phyloP scores from a whole-genome alignment of 2,329 filamentous ascomycete species.

The Alternaria tenuissima region DNA sequence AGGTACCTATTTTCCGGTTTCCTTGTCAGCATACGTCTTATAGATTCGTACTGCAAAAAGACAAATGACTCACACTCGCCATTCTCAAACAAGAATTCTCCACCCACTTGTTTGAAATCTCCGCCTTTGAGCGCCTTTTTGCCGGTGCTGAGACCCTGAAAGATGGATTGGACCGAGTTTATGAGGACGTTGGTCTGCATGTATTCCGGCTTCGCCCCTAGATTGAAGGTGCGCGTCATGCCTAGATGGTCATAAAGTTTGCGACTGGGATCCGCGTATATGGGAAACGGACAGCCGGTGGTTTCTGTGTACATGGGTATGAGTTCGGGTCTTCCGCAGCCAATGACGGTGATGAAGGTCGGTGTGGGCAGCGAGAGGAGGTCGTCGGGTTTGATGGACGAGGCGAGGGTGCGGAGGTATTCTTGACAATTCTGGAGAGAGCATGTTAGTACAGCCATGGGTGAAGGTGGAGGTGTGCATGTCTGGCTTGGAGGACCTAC shows the following conservation, averaged over 20 bases:
- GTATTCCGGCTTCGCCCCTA: slow-evolving; percentile 72
- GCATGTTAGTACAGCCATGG: neutral
- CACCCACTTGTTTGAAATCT: slow-evolving; percentile 73
- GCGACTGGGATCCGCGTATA: slow-evolving; percentile 77
- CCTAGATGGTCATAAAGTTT: slow-evolving; percentile 72
- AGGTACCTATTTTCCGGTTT: slow-evolving; percentile 54
- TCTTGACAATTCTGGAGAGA: slow-evolving; percentile 74
- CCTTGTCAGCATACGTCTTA: no score
- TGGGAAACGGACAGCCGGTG: slow-evolving; percentile 73
- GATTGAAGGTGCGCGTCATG: slow-evolving; percentile 70
- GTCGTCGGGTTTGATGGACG: slow-evolving; percentile 59
- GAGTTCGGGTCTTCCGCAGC: slow-evolving; percentile 73
- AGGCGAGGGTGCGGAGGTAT: slow-evolving; percentile 70
- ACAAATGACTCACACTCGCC: slow-evolving; percentile 59
- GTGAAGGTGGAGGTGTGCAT: neutral
- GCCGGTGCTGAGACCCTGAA: slow-evolving; percentile 68
- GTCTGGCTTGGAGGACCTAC: slow-evolving; percentile 59
- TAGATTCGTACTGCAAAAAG: no score
- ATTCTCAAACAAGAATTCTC: slow-evolving; percentile 79
- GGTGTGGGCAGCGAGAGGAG: slow-evolving; percentile 59
- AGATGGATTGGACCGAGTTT: slow-evolving; percentile 61
- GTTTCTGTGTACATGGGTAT: slow-evolving; percentile 71
- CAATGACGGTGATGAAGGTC: slow-evolving; percentile 74
- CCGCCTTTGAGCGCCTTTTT: slow-evolving; percentile 70
- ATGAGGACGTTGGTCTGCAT: slow-evolving; percentile 62